Percentiles rank a stretch among this genome's conserved stretches.
These are phyloP conservation scores for Candida gigantensis DNA, from an alignment of 1,139 yeast species.

Conservation along the genomic window DNA sequence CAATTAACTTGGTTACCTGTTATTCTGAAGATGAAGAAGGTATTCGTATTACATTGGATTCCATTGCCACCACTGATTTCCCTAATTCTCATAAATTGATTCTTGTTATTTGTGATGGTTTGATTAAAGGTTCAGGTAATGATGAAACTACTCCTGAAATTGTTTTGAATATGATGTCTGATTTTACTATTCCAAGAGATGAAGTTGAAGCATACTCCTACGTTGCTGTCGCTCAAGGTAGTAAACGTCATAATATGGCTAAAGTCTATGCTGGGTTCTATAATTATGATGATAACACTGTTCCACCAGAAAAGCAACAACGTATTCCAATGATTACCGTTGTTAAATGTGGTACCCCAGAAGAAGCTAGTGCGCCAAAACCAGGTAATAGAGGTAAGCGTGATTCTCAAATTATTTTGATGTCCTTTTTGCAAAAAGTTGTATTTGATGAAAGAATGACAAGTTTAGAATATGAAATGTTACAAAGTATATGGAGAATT, in stretches of 20 bases:
- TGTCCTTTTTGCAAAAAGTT: conserved; percentile 88
- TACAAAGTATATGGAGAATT: conserved; percentile 76
- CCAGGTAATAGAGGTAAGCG: conserved; percentile 99
- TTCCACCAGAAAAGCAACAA: conserved; percentile 81
- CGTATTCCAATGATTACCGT: conserved; percentile 80
- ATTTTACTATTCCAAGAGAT: conserved; percentile 69
- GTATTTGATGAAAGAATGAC: conserved; percentile 98
- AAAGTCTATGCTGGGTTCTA: conserved; percentile 90
- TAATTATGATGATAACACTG: conserved; percentile 71
- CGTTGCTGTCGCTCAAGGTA: conserved; percentile 92
- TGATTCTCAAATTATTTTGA: conserved; percentile 90
- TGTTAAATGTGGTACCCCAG: conserved; percentile 93
- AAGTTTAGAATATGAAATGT: conserved; percentile 80
- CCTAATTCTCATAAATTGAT: conserved; percentile 92
- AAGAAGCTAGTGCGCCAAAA: conserved; percentile 74
- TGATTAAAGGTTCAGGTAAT: conserved; percentile 92
- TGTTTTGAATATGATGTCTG: conserved; percentile 83
- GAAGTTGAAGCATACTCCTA: conserved; percentile 80
- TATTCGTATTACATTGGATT: conserved; percentile 83
- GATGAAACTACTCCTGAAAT: conserved; percentile 86
- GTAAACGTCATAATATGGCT: conserved; percentile 97
- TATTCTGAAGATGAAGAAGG: conserved; percentile 92
- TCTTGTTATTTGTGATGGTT: conserved; percentile 86
- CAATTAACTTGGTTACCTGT: conserved; percentile 84
- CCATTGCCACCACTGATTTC: conserved; percentile 87